Base-by-base conservation (phyloP, 2,329 filamentous ascomycete genomes). In the Coniochaeta prunicola region DNA sequence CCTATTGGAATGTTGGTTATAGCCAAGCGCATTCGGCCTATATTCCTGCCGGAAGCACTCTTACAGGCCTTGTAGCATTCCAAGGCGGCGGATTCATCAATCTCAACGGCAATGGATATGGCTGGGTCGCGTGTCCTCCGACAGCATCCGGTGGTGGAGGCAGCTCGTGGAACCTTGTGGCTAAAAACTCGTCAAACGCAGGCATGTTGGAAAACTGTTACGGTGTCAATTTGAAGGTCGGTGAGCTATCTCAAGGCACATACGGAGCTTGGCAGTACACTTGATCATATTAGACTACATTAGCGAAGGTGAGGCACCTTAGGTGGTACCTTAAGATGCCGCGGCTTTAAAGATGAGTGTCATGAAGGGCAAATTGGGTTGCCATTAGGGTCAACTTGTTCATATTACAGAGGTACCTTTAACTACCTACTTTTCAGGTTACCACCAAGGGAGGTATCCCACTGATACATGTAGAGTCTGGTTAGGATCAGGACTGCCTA, bases 11-110 rank as follows among this genome's bases (percentile, higher is more conserved):
- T 34, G 61, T 73, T 24, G 67, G 60, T 15, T 70, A 70, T 63
- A 72, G 70, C 15, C 68, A 70, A 63, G 71, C 71, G 1, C 71
- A 73, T 58, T 71, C 69, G 59, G 69, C 68, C 2, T 57, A 60
- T 54, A 64, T 70, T 24, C 71, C 71, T 0, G 13, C 59, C 2
- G 69, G 69, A 2, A 66, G 68, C 53, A 61, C 59, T 19, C 40
- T 50, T 21, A 65, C 61, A 12, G 68, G 69, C 4, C 67, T 73
- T 24, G 66, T 59, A 1, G 68, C 70, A 15, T 72, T 69, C 59
- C 21, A 60, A 42, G 66, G 65, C 40, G 71, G 71, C 31, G 71
- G 71, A 0, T 68, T 72, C 24, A 63, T 72, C 28, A 72, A 72
- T 50, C 63, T 69, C 5, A 71, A 70, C 59, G 66, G 65, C 8